A percentile compares a stretch with the other conserved stretches of the same genome.
Conservation (phyloP, 2,329 filamentous ascomycete genomes). For the Calonectria naviculata region DNA sequence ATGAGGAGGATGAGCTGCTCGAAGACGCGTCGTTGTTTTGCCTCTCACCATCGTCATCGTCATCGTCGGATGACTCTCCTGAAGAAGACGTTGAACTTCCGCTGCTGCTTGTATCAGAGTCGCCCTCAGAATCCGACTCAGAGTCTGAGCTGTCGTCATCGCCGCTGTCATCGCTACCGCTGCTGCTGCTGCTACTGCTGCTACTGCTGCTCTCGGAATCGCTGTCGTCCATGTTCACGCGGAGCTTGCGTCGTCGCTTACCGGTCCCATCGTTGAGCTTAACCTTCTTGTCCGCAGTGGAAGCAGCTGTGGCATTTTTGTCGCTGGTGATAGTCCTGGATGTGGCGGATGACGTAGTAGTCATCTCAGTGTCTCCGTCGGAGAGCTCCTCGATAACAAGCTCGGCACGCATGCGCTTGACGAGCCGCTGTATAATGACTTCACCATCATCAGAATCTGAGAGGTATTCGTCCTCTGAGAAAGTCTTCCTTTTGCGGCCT, state of each 20-base stretch:
- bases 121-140: conserved; percentile 47
- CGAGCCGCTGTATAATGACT: conserved; percentile 64
- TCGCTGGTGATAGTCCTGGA: conserved; percentile 42
- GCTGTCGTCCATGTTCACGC: conserved; percentile 57
- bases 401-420: conserved; percentile 73
- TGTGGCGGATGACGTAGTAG: conserved; percentile 43
- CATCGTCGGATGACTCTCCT: conserved; percentile 45
- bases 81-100: conserved; percentile 49
- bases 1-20: conserved; percentile 54
- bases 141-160: conserved; percentile 35
- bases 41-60: conserved; percentile 43
- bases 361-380: conserved; percentile 54
- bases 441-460: conserved; percentile 59
- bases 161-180: conserved; percentile 45
- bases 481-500: conserved; percentile 59
- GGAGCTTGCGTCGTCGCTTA: conserved; percentile 64
- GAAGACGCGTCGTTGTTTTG: conserved; percentile 46
- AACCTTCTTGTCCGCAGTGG: conserved; percentile 51
- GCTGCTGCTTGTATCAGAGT: conserved; percentile 48
- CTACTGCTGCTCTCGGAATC: conserved; percentile 46
- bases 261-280: conserved; percentile 59
- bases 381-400: conserved; percentile 66
- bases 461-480: conserved; percentile 65
- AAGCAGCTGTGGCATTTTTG: conserved; percentile 34
- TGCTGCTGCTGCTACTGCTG: conserved; percentile 32